These are phyloP conservation scores for Neofusicoccum sp. DNA, from an alignment of 2,329 filamentous ascomycete genomes.

Conservation along the genomic window DNA sequence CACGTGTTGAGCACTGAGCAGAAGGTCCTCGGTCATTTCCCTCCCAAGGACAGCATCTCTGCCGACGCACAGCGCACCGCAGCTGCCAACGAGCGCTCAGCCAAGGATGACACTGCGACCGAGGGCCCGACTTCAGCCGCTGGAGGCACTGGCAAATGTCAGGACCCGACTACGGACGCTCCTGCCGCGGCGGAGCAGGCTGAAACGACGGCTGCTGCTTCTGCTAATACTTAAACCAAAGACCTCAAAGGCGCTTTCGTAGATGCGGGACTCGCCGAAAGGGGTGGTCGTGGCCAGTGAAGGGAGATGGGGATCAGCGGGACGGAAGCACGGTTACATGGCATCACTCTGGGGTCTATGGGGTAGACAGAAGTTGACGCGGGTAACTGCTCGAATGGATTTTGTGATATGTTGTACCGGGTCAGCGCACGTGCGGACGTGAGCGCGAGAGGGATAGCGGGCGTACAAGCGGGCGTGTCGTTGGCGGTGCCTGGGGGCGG, in stretches of 20 bases:
- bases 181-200: background rate
- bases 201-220: background rate
- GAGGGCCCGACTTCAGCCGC: background rate
- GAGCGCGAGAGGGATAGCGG: background rate
- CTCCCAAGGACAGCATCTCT: constrained; percentile 14
- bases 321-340: constrained; percentile 8
- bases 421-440: background rate
- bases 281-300: background rate
- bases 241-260: too few species aligned
- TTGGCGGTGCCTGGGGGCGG: background rate
- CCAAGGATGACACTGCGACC: background rate
- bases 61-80: constrained; percentile 23
- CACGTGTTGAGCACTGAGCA: constrained; percentile 22
- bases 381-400: background rate
- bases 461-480: constrained; percentile 9
- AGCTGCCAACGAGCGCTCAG: constrained; percentile 25
- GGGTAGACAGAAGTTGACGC: background rate
- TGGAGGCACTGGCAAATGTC: background rate
- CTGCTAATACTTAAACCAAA: background rate
- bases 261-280: background rate
- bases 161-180: background rate
- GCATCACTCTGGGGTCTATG: background rate
- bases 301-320: constrained; percentile 9
- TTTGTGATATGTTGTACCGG: background rate
- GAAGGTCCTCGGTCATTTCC: constrained; percentile 9